Conservation (phyloP, 352 stramenopile species). For the Pythium rhizo-oryzae region DNA sequence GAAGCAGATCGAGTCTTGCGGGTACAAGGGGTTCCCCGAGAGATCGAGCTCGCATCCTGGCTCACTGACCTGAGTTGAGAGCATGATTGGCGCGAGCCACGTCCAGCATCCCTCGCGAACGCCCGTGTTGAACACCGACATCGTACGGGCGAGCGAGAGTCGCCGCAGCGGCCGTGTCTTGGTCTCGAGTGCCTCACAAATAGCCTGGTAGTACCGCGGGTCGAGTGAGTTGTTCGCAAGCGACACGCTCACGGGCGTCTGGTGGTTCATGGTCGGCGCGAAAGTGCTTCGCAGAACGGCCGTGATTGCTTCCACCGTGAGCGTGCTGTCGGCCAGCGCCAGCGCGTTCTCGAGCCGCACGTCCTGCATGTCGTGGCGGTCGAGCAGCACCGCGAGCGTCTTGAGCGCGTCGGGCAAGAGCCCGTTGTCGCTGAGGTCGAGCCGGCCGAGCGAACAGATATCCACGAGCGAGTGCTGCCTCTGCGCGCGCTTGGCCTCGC, state of each 20-base stretch:
- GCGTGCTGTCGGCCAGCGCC: neutral
- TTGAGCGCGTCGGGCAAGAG: slow-evolving; percentile 1
- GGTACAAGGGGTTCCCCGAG: slow-evolving; percentile 1
- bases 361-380: neutral
- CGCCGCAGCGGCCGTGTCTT: slow-evolving; percentile 3
- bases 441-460: neutral
- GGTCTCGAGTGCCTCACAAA: slow-evolving; percentile 5
- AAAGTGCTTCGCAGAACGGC: neutral
- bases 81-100: slow-evolving; percentile 7
- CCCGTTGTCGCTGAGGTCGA: slow-evolving; percentile 24
- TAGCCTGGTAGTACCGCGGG: neutral
- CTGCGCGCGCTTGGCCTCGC: neutral
- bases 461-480: neutral
- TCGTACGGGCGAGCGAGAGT: slow-evolving; percentile 12
- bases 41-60: slow-evolving; percentile 4
- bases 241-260: slow-evolving; percentile 9
- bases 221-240: slow-evolving; percentile 20
- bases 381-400: slow-evolving; percentile 4
- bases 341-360: slow-evolving; percentile 22
- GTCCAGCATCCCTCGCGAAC: slow-evolving; percentile 4
- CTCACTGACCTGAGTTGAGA: neutral
- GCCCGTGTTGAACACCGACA: slow-evolving; percentile 3
- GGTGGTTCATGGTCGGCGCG: neutral
- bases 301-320: neutral
- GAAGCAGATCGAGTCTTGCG: slow-evolving; percentile 5